Evolutionary conservation across 768 basidiomycete genomes (phyloP), one percentile per base, ranked within the genome.

Genomic region (Fomitopsis serialis): DNA sequence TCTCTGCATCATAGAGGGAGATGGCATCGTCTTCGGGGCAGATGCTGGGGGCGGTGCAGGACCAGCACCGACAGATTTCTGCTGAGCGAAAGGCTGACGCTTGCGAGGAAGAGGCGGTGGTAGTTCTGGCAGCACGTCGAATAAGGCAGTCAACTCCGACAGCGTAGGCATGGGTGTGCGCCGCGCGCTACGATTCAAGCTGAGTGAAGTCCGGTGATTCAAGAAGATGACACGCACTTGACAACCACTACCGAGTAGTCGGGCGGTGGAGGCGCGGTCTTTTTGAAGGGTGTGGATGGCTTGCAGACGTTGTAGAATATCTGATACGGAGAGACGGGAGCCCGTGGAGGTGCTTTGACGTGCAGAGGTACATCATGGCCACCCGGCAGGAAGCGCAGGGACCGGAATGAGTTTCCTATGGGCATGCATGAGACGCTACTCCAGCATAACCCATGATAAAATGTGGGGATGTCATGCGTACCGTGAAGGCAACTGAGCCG

Each of bases 281-380:
- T 92, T 65, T 81, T 86, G 72, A 84, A 96, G 8, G 88, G 76
- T 0, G 92, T 91, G 7, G 82, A 84, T 2, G 96, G 96, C 63
- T 96, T 97, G 73, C 95, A 96, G 3, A 92, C 74, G 62, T 97
- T 87, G 68, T 78, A 98, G 71, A 97, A 98, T 3, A 92, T 78
- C 48, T 79, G 74, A 66, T 95, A 98, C 0, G 87, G 87, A 1
- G 85, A 79, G 2, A 65, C 47, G 42, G 55, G 27, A 6, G 32
- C 13, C 23, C 36, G n/a, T 46, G 59, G 50, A 27, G 53, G 54
- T 32, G 63, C 58, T 3, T 68, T 61, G 45, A 70, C 61, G 42
- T 74, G 66, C 21, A 84, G 70, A 40, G 82, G 77, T 11, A 74
- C 54, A 8, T 64, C 59, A 63, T 88, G 82, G 1, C 90, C 86